Conservation (phyloP, 345 rosid species). For the Luvunga scandens region DNA sequence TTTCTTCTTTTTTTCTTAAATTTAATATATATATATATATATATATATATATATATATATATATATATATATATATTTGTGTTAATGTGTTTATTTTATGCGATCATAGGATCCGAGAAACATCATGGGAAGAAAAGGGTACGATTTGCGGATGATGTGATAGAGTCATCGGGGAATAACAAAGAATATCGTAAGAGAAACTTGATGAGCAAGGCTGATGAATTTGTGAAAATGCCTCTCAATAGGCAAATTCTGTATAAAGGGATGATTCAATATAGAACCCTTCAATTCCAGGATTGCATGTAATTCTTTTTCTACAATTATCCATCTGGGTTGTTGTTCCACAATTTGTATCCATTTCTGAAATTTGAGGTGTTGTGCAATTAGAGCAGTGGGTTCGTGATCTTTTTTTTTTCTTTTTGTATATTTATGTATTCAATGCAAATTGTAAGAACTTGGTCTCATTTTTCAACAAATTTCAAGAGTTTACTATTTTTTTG, state of each 20-base stretch:
- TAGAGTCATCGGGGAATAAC: slow-evolving; percentile 64
- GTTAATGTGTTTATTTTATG: not conserved
- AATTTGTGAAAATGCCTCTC: slow-evolving; percentile 31
- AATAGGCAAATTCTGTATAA: slow-evolving; percentile 47
- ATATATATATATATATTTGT: no score
- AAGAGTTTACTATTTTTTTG: no score
- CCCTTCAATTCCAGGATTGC: slow-evolving; percentile 14
- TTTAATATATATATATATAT: no score
- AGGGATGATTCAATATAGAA: slow-evolving; percentile 31
- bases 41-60: no score
- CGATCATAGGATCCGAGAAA: slow-evolving; percentile 5
- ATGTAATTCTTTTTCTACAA: not conserved
- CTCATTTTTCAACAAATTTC: no score
- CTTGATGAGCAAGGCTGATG: no score
- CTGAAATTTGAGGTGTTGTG: not conserved
- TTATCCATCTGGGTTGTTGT: not conserved
- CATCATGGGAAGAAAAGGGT: slow-evolving; percentile 52
- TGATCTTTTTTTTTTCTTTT: no score
- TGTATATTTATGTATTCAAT: no score
- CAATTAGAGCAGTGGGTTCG: not conserved
- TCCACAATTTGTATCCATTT: not conserved
- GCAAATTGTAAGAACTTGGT: no score
- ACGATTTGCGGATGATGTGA: slow-evolving; percentile 75
- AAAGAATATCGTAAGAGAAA: slow-evolving; percentile 49
- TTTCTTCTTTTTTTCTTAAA: not conserved